Evolutionary conservation across 2,329 filamentous ascomycete species (phyloP), one percentile per base, ranked within the genome.

Genomic region (Penicillium sp.): DNA sequence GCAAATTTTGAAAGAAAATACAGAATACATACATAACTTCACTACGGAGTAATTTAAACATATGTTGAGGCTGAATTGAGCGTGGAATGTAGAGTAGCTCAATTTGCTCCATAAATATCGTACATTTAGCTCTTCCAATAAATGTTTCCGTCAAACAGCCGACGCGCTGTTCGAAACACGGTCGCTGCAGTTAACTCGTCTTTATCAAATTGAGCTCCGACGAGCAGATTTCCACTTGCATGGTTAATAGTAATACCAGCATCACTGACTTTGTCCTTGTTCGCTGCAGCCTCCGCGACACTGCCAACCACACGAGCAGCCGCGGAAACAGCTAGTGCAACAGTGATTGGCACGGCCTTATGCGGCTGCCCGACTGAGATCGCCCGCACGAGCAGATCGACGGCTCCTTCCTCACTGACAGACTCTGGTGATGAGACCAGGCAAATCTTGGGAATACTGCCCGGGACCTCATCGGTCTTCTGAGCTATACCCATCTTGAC

Each of bases 361-460:
- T 87, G 85, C 4, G 84, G 84, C 63, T 86, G 83, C 1, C 82
- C 83, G 58, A 86, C 84, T 1, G 83, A 86, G 56, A 87, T 74
- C 19, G 82, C 81, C n/a, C 81, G 76, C n/a, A 79, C 80, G 2
- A 82, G 71, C 4, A 81, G 64, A 67, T 82, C 78, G 7, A 71
- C 64, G 47, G 56, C 59, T 28, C 63, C 53, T 4, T 37, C 45
- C 28, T 53, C 56, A 19, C 59, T 54, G 0, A 68, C 67, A 45
- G 53, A 58, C 2, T 55, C 56, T 1, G 42, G 13, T 10, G 59
- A 59, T 15, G 73, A 69, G 0, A 88, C 80, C 17, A 89, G 76
- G 15, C 83, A 84, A 40, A 91, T 86, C 71, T 91, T 89, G 0
- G 89, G 88, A 1, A 90, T 63, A 50, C 73, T 84, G 1, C 85